Base-by-base conservation (phyloP, 169 alveolate genomes). In the Eimeria nieschulzi region DNA sequence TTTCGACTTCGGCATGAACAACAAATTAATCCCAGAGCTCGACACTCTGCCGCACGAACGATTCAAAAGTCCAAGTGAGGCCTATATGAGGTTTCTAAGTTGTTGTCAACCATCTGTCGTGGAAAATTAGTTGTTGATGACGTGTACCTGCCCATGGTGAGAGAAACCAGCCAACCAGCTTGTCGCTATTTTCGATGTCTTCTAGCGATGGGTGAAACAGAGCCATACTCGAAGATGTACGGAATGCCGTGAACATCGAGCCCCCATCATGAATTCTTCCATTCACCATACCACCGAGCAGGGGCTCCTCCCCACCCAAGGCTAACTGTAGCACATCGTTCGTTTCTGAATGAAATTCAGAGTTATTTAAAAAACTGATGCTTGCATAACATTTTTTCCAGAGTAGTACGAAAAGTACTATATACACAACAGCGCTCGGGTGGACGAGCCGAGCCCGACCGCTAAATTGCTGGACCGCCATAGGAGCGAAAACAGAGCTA, bases 121-220 rank as follows among this genome's bases (percentile, higher is more conserved):
- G n/a, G 3, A 33, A 33, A 3, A 33, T 33, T 33, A 33, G 46
- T 33, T 33, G 46, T 33, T 33, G 46, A 33, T 33, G 46, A 33
- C 46, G 46, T 33, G 46, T 53, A 75, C 84, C 64, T 0, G 61
- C 33, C 84, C 84, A 75, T 8, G 84, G 21, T 9, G 84, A 75
- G 53, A 75, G 25, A 9, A 75, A 51, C 84, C 84, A 75, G n/a
- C 84, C 84, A 7, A 23, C 21, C 17, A 66, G 26, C 66, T 26
- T 15, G 39, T 53, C 25, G 46, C 46, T 33, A 33, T 33, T 33
- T 33, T 33, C 46, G 46, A 33, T 33, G 46, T 33, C 46, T 33
- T 33, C 46, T 33, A 33, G 46, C 0, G 46, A 33, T 33, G 46
- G 46, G 46, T 33, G 46, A 33, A 33, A 33, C 3, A 33, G 46